Evolutionary conservation across 495 filamentous ascomycete genomes (phyloP).

Genomic region (Lophium mytilinum): DNA sequence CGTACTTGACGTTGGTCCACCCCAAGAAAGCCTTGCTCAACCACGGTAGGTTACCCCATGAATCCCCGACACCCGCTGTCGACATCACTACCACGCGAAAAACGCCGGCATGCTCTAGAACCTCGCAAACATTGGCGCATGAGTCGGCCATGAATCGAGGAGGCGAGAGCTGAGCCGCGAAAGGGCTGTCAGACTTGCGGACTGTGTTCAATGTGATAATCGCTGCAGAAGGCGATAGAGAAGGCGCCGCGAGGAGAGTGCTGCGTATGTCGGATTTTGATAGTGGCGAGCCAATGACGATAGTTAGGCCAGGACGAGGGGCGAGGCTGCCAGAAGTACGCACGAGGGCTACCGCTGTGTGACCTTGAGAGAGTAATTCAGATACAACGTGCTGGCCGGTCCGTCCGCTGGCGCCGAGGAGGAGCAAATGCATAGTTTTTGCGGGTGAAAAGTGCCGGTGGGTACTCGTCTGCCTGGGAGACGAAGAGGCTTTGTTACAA

Average conservation of each 20-base stretch:
- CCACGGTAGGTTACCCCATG: conserved; percentile 40
- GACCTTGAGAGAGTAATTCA: conserved; percentile 29
- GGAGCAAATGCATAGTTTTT: no score
- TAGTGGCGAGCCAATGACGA: conserved; percentile 35
- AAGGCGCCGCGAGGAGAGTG: conserved; percentile 29
- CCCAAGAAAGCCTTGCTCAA: conserved; percentile 35
- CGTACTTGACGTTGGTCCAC: conserved; percentile 40
- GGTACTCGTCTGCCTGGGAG: no score
- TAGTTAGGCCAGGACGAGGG: conserved; percentile 22
- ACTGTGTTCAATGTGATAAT: conserved; percentile 41
- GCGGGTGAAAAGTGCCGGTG: no score
- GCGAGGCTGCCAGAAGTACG: conserved; percentile 24
- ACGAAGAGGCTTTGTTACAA: no score
- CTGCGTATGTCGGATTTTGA: conserved; percentile 33
- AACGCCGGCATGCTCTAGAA: conserved; percentile 36
- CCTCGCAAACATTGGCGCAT: conserved; percentile 36
- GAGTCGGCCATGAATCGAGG: conserved; percentile 41
- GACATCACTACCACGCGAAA: conserved; percentile 39
- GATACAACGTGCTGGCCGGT: no score
- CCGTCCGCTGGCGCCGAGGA: no score
- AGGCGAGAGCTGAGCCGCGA: conserved; percentile 38
- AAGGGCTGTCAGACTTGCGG: conserved; percentile 39
- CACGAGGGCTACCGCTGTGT: conserved; percentile 28
- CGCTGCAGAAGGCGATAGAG: conserved; percentile 30
- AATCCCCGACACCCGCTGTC: conserved; percentile 41